Evolutionary conservation across 1,139 yeast species (phyloP).

Genomic region (Candida sp.): DNA sequence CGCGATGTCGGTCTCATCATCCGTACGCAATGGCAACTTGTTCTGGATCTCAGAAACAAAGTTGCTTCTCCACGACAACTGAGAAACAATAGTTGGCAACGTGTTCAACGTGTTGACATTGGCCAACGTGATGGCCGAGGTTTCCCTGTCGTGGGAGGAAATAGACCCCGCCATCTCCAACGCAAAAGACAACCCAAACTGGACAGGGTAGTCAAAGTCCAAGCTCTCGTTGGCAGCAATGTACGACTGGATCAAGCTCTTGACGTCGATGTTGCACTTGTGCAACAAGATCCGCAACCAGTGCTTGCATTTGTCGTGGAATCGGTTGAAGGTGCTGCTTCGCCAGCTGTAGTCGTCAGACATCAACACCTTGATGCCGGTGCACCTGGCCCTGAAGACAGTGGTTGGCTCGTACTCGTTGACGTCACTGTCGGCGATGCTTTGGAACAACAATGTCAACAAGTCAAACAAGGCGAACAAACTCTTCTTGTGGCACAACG

Average conservation of each 20-base stretch:
- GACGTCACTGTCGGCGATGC: constrained; percentile 84
- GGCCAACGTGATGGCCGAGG: constrained; percentile 33
- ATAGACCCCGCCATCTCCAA: constrained; percentile 84
- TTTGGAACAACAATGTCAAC: constrained; percentile 74
- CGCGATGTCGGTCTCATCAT: constrained; percentile 29
- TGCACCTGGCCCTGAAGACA: constrained; percentile 61
- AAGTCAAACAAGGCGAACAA: constrained; percentile 83
- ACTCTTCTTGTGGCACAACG: constrained; percentile 76
- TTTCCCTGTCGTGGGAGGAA: constrained; percentile 65
- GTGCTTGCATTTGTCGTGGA: constrained; percentile 60
- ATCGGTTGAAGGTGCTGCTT: constrained; percentile 61
- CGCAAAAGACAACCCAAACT: constrained; percentile 89
- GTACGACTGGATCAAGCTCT: constrained; percentile 75
- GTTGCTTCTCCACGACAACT: constrained; percentile 74
- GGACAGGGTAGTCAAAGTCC: constrained; percentile 43
- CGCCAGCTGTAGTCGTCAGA: constrained; percentile 88
- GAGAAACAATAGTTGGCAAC: constrained; percentile 76
- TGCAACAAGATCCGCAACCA: constrained; percentile 68
- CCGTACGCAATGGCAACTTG: constrained; percentile 35
- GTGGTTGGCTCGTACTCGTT: constrained; percentile 81
- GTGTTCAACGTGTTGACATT: constrained; percentile 50
- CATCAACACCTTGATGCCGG: constrained; percentile 63
- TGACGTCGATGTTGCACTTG: constrained; percentile 72
- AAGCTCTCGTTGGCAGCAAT: constrained; percentile 53
- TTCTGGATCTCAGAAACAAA: constrained; percentile 46